Conservation (phyloP, 1,284 basidiomycete species). For the Athelia psychrophila region DNA sequence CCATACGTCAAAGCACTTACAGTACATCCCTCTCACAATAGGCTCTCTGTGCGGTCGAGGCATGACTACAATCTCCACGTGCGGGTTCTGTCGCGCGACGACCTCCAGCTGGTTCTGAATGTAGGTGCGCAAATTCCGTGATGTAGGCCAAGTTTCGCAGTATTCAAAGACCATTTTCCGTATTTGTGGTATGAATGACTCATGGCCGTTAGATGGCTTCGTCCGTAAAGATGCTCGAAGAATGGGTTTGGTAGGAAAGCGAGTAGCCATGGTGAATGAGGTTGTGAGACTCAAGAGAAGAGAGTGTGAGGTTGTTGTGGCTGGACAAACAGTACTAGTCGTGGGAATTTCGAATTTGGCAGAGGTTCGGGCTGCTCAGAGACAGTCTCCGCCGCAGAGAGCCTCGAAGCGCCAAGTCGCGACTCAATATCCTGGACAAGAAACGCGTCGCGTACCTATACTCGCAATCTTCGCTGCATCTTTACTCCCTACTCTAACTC, state of each 20-base stretch:
- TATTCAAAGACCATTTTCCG: slow-evolving; percentile 83
- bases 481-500: slow-evolving; percentile 3
- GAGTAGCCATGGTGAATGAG: slow-evolving; percentile 34
- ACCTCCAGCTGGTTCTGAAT: slow-evolving; percentile 59
- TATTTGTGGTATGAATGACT: slow-evolving; percentile 68
- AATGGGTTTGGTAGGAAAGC: slow-evolving; percentile 29
- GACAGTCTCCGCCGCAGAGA: neutral
- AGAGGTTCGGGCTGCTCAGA: too few species aligned
- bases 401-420: too few species aligned
- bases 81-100: slow-evolving; percentile 68
- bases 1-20: slow-evolving; percentile 25
- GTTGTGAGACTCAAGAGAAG: neutral
- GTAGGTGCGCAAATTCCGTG: slow-evolving; percentile 65
- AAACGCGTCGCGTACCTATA: slow-evolving; percentile 9
- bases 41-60: slow-evolving; percentile 72
- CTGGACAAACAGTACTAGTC: neutral
- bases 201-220: slow-evolving; percentile 66
- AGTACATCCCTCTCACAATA: slow-evolving; percentile 74
- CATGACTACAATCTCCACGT: slow-evolving; percentile 78
- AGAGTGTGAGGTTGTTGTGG: too few species aligned
- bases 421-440: neutral
- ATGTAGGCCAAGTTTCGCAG: slow-evolving; percentile 79
- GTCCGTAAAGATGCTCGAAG: slow-evolving; percentile 62
- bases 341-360: neutral
- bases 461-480: slow-evolving; percentile 2